Base-by-base conservation (phyloP, 2,329 filamentous ascomycete genomes). In the Arthroderma sp. region DNA sequence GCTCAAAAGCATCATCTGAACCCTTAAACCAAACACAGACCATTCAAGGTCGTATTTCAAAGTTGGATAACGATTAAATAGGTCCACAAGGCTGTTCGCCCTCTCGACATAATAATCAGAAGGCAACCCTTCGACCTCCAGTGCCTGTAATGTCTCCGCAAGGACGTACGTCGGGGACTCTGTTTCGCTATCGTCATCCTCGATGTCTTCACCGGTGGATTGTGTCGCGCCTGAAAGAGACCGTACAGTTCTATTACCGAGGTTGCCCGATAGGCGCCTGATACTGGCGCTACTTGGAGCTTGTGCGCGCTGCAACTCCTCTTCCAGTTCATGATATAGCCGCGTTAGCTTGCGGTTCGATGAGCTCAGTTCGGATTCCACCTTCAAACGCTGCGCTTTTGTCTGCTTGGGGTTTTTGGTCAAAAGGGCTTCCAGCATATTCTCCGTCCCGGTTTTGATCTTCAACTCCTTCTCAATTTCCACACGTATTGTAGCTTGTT, bases 391-490 rank as follows among this genome's bases (percentile, higher is more conserved):
- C 60, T 89, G 85, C 48, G 89, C 89, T 60, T 88, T 93, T 50
- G 84, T 83, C 62, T 96, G 89, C 66, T 96, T 98, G 38, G 85
- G 83, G 63, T 94, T 95, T 66, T 98, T 98, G 38, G 80, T 77
- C 61, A 95, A 86, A 52, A 98, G 69, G 8, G 91, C 91, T 68
- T 98, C 91, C 34, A 98, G 72, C 77, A 98, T 81, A 61, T 98
- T 98, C 70, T 98, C 91, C 47, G 89, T 95, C 15, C 91, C 91
- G 56, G 89, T 84, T 64, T 94, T 95, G 61, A 98, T 96, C 71
- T 96, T 96, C 68, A 88, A 81, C 67, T 98, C 93, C 57, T 93
- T 89, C 53, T 87, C 89, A 51, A 98, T 81, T 57, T 82, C 78
- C 55, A 95, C 88, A 57, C 83, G 81, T 50, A 95, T 74, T 42